Evolutionary conservation across 2,329 filamentous ascomycete species (phyloP).

Genomic region (Diaporthe sp.): DNA sequence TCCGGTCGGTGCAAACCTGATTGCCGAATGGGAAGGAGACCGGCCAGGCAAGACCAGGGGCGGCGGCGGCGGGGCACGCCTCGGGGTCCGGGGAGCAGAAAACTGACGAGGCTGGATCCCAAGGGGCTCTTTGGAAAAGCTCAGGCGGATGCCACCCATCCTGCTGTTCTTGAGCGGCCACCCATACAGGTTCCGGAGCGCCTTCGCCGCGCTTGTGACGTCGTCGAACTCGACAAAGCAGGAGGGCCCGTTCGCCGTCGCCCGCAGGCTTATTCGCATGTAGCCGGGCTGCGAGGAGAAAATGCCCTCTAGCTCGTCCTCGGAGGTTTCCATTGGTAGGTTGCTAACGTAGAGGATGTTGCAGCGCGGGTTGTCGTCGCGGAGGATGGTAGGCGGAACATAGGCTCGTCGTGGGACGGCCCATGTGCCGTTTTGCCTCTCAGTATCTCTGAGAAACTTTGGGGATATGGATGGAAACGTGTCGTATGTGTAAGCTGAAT

Average conservation of each 20-base stretch:
- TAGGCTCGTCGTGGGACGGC: slow-evolving; percentile 13
- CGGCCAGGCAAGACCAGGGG: background rate
- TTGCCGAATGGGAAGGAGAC: background rate
- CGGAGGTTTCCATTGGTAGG: slow-evolving; percentile 89
- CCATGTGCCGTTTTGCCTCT: background rate
- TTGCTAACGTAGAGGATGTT: slow-evolving; percentile 99
- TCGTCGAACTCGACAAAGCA: slow-evolving; percentile 99
- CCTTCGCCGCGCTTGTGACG: slow-evolving; percentile 90
- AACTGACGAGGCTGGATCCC: slow-evolving; percentile 86
- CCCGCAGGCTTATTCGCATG: slow-evolving; percentile 93
- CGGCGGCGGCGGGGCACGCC: background rate
- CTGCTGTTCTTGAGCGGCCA: slow-evolving; percentile 89
- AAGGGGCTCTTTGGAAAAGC: slow-evolving; percentile 97
- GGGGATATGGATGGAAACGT: background rate
- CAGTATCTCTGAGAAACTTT: background rate
- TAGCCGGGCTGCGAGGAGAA: slow-evolving; percentile 96
- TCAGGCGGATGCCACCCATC: slow-evolving; percentile 94
- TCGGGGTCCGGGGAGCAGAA: slow-evolving; percentile 44
- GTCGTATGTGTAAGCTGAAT: background rate
- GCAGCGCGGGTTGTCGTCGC: slow-evolving; percentile 98
- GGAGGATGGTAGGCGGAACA: slow-evolving; percentile 79
- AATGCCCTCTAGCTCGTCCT: slow-evolving; percentile 94
- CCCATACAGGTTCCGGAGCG: slow-evolving; percentile 90
- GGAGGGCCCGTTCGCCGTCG: slow-evolving; percentile 96
- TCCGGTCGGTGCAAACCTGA: background rate